phyloP scores from a whole-genome alignment of 805 yeast genomes.

The Lipomyces sp. region DNA sequence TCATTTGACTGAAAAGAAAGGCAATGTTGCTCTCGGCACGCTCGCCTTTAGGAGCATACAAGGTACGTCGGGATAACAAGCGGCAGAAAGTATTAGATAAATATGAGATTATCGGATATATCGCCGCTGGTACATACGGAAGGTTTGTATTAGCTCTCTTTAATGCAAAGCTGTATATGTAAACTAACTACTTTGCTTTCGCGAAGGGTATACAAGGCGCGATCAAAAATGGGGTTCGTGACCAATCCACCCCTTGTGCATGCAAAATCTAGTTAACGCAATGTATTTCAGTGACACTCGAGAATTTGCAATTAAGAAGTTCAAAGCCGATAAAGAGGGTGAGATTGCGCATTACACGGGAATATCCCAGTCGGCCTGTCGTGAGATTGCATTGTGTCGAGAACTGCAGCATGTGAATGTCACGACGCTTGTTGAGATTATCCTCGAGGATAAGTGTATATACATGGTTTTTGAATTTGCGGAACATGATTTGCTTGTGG shows the following conservation, averaged over 20 bases:
- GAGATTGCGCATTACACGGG: slow-evolving; percentile 90
- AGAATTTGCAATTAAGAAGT: slow-evolving; percentile 86
- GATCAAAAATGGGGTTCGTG: slow-evolving; percentile 41
- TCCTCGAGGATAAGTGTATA: slow-evolving; percentile 81
- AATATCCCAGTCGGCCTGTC: slow-evolving; percentile 89
- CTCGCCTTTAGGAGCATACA: slow-evolving; percentile 47
- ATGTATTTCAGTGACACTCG: slow-evolving; percentile 28
- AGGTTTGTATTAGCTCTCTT: slow-evolving; percentile 14
- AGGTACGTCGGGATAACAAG: slow-evolving; percentile 58
- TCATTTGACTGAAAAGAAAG: no score
- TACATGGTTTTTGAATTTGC: slow-evolving; percentile 96
- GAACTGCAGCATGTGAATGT: slow-evolving; percentile 79
- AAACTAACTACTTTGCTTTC: no score
- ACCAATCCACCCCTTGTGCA: background rate
- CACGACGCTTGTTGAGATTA: slow-evolving; percentile 74
- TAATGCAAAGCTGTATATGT: background rate
- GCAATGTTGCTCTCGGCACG: slow-evolving; percentile 15
- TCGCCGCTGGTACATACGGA: slow-evolving; percentile 98
- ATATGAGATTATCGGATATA: slow-evolving; percentile 87
- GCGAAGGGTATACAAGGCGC: slow-evolving; percentile 79
- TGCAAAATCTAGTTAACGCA: background rate
- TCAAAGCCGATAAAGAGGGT: slow-evolving; percentile 89
- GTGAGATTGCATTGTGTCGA: slow-evolving; percentile 93
- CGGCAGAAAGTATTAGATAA: slow-evolving; percentile 75
- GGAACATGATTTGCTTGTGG: slow-evolving; percentile 76